Evolutionary conservation across 1,139 yeast species (phyloP).

Genomic region (Pichia sp.): DNA sequence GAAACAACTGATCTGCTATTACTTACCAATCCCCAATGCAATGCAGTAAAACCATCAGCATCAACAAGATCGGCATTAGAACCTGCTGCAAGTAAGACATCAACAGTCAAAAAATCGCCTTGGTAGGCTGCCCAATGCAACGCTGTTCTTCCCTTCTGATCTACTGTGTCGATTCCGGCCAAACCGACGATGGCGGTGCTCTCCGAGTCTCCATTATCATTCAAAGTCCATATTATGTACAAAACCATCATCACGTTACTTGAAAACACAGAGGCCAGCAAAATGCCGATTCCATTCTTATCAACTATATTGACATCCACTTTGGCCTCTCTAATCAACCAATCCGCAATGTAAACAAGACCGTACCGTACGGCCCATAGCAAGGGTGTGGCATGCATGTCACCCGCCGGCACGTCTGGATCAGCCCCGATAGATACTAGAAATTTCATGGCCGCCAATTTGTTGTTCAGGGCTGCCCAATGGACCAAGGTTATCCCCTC

Average conservation of each 20-base stretch:
- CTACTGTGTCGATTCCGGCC: conserved; percentile 52
- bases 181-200: conserved; percentile 30
- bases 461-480: conserved; percentile 93
- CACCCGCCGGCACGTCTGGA: conserved; percentile 74
- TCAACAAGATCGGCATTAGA: conserved; percentile 68
- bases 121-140: conserved; percentile 98
- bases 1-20: conserved; percentile 65
- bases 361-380: conserved; percentile 98
- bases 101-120: conserved; percentile 80
- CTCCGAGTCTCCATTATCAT: conserved; percentile 26
- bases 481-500: conserved; percentile 67
- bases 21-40: conserved; percentile 89
- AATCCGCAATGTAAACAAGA: conserved; percentile 76
- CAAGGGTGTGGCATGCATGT: conserved; percentile 78
- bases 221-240: conserved; percentile 55
- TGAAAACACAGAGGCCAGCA: conserved; percentile 85
- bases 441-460: conserved; percentile 59
- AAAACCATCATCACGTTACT: conserved; percentile 83
- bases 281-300: conserved; percentile 75
- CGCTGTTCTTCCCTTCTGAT: conserved; percentile 70
- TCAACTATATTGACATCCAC: conserved; percentile 74
- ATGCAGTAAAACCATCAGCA: conserved; percentile 68
- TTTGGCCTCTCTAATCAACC: conserved; percentile 52
- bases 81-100: conserved; percentile 69
- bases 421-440: conserved; percentile 65